phyloP scores from a whole-genome alignment of 2,329 filamentous ascomycete genomes.

The Neopestalotiopsis sp. region DNA sequence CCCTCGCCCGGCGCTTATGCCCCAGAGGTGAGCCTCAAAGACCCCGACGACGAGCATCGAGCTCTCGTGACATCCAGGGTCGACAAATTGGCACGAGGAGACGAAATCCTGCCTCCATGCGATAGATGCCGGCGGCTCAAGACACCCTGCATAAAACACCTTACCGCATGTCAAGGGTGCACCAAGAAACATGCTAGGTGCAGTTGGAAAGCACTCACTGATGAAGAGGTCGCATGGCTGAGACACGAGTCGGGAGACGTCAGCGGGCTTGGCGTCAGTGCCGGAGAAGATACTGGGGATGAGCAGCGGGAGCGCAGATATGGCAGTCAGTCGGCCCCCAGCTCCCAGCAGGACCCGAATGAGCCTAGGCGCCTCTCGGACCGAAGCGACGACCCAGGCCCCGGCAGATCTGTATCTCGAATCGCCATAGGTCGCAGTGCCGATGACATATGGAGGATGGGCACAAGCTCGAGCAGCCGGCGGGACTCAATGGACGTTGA shows the following conservation, averaged over 20 bases:
- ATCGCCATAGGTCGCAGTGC: slow-evolving; percentile 34
- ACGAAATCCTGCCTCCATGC: slow-evolving; percentile 80
- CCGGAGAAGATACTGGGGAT: slow-evolving; percentile 33
- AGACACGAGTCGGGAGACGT: slow-evolving; percentile 33
- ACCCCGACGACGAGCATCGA: slow-evolving; percentile 42
- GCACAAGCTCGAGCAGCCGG: slow-evolving; percentile 25
- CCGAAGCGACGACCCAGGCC: slow-evolving; percentile 29
- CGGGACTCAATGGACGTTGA: slow-evolving; percentile 39
- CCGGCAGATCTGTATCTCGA: slow-evolving; percentile 28
- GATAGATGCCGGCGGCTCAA: slow-evolving; percentile 82
- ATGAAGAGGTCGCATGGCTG: slow-evolving; percentile 63
- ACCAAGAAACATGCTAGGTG: slow-evolving; percentile 92
- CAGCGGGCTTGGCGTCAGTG: slow-evolving; percentile 24
- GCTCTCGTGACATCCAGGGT: slow-evolving; percentile 75
- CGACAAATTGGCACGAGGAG: slow-evolving; percentile 76
- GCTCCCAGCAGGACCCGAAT: slow-evolving; percentile 27
- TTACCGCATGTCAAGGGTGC: slow-evolving; percentile 85
- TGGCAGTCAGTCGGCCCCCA: slow-evolving; percentile 27
- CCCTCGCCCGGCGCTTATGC: slow-evolving; percentile 33
- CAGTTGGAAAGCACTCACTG: slow-evolving; percentile 80
- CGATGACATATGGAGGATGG: slow-evolving; percentile 40
- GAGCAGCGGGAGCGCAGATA: slow-evolving; percentile 30
- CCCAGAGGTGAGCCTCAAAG: slow-evolving; percentile 34
- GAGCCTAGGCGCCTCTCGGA: slow-evolving; percentile 30
- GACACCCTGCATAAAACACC: slow-evolving; percentile 83